Evolutionary conservation across 148 eudicot species (phyloP), one percentile per base, ranked within the genome.

Genomic region (Amaranthus palmeri): DNA sequence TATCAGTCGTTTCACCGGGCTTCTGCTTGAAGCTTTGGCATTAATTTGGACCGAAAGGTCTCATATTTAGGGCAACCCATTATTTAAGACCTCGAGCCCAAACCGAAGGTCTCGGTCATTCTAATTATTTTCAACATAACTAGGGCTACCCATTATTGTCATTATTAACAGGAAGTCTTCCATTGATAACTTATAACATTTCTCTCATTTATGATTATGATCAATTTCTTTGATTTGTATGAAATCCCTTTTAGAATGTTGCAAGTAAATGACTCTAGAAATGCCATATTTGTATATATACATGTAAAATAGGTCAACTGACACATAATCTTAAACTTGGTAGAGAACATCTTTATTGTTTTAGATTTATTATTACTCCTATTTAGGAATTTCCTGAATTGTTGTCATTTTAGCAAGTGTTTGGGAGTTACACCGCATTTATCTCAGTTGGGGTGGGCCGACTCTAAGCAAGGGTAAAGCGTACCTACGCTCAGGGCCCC

Each of bases 21-120:
- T 85, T 92, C 66, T 92, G 97, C 79, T 62, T 83, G 75, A 90
- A 86, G 90, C 89, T 92, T 69, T 92, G 92, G 92, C 97, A 92
- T 73, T 90, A 77, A 88, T 44, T 59, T 67, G 71, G 48, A 61
- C 43, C 52, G 15, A 74, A 14, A 46, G 61, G 70, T 43, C 54
- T 59, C 17, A n/a, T 5, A 18, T 68, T 25, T 52, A 57, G 54
- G 44, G 59, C 42, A 41, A 47, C 51, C 25, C 43, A 70, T 79
- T 79, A 70, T 79, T 74, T 79, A 41, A 18, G 78, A 74, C 70
- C 72, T 74, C 59, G 75, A 79, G 75, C 47, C 62, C 53, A 36
- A 49, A 18, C 18, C 3, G 54, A 49, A 36, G 36, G 71, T 57
- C 65, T 65, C 64, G 65, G 76, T 78, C 77, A 40, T 68, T 55